These are phyloP conservation scores for Lactifluus rugatus DNA, from an alignment of 768 basidiomycete genomes.

Conservation along the genomic window DNA sequence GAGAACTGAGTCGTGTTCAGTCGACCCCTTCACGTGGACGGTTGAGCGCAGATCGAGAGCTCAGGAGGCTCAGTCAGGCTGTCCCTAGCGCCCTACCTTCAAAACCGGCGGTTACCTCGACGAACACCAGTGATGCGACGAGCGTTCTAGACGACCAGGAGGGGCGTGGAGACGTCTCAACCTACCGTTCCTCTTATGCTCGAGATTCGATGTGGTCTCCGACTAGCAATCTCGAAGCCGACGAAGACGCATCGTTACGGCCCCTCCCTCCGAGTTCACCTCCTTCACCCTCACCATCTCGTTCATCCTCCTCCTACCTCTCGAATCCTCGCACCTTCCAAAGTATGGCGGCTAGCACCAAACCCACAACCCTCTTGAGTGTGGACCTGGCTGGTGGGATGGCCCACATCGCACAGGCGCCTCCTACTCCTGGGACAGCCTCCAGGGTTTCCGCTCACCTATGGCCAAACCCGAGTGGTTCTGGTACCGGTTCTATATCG, in stretches of 20 bases:
- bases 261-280: conserved; percentile 84
- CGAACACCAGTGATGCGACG: conserved; percentile 40
- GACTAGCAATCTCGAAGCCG: conserved; percentile 67
- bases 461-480: conserved; percentile 37
- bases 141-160: conserved; percentile 26
- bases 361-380: conserved; percentile 90
- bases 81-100: conserved; percentile 15
- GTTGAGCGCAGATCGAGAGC: conserved; percentile 20
- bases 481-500: conserved; percentile 51
- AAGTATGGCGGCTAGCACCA: conserved; percentile 81
- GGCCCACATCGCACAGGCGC: conserved; percentile 87
- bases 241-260: conserved; percentile 89
- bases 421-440: conserved; percentile 45
- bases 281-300: conserved; percentile 78
- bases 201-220: conserved; percentile 77
- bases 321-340: conserved; percentile 75
- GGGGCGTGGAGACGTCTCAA: conserved; percentile 31
- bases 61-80: conserved; percentile 19
- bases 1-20: conserved; percentile 18
- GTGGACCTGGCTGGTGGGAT: conserved; percentile 77
- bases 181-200: conserved; percentile 49
- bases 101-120: conserved; percentile 41
- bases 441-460: conserved; percentile 50
- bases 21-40: conserved; percentile 19
- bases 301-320: conserved; percentile 74